Base-by-base conservation (phyloP, 495 filamentous ascomycete genomes). In the Penicillium bialowiezense region DNA sequence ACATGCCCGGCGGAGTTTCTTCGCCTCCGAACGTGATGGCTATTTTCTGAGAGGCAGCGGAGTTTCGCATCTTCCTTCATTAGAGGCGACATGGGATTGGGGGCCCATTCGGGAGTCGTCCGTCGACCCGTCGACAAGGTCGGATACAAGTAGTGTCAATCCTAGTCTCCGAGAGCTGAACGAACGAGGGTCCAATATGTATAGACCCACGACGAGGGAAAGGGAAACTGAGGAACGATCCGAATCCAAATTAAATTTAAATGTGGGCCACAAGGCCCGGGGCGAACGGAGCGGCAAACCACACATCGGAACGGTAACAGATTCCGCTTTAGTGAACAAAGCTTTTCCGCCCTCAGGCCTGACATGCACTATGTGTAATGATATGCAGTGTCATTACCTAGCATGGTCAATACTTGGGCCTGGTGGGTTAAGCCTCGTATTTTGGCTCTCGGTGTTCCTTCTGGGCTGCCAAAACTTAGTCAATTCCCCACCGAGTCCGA, bases 1-100 rank as follows among this genome's bases (percentile, higher is more conserved):
- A 82, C 54, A 71, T 74, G 55, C 66, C 71, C 0, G 79, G 78
- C 14, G 80, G 76, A 7, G 71, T 82, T 13, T 70, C 67, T 6
- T 73, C 67, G 44, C 76, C 74, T 7, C 73, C 76, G 10, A 75
- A 73, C 54, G 57, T 55, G 19, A 63, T 77, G 54, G 73, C 73
- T 5, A 75, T 77, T n/a, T 73, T 76, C 19, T 77, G 58, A 37
- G 23, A 26, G 4, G 23, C 23, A n/a, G n/a, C n/a, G n/a, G n/a
- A n/a, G n/a, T n/a, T n/a, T n/a, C n/a, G n/a, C n/a, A n/a, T n/a
- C n/a, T n/a, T n/a, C n/a, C n/a, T n/a, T n/a, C n/a, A n/a, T n/a
- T n/a, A 37, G 23, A 26, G 4, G 23, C 23, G 8, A 26, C 23
- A 26, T 26, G 23, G 3, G 23, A 26, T n/a, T n/a, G 8, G 23